Evolutionary conservation across 371 early-diverging fungal genomes (phyloP), one percentile per base, ranked within the genome.

Genomic region (Mortierella sp.): DNA sequence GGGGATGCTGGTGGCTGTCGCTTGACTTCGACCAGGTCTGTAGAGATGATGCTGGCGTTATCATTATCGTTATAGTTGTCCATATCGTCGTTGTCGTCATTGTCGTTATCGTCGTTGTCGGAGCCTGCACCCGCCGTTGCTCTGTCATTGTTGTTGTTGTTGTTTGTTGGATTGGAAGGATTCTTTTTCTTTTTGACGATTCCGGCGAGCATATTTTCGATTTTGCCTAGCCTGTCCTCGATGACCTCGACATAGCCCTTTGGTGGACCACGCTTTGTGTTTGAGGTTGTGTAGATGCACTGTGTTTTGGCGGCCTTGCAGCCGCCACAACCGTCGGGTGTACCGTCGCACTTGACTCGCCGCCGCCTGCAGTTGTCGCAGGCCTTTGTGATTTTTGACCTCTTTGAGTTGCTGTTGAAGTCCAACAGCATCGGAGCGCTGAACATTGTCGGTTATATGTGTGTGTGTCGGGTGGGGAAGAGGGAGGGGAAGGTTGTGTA

Each of bases 211-310:
- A 95, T 88, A 29, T 90, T 92, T 78, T 95, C 93, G 46, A 94
- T 92, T 71, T 92, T 92, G 83, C 93, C 93, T n/a, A 93, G 90
- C 65, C 95, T 87, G 81, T 89, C 92, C 72, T 94, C 95, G 68
- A 95, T 95, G 16, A 92, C 90, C 70, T 95, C 96, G 29, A 93
- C 93, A 82, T 93, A 92, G 12, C 93, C 93, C 84, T 95, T 95
- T 41, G 94, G 93, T 18, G 96, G 96, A 0, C 96, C 96, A 73
- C 92, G 83, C 70, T 89, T 89, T 24, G 89, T 87, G 24, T 90
- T 85, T 54, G 79, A 84, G 71, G 91, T 90, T 44, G 90, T 88
- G 76, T 90, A 92, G 24, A 90, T 88, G 75, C 92, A 92, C 27
- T 79, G 75, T 48, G 75, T 73, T 46, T 88, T 83, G n/a, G 91